Conservation (phyloP, 495 filamentous ascomycete genomes). For the Glonium stellatum region DNA sequence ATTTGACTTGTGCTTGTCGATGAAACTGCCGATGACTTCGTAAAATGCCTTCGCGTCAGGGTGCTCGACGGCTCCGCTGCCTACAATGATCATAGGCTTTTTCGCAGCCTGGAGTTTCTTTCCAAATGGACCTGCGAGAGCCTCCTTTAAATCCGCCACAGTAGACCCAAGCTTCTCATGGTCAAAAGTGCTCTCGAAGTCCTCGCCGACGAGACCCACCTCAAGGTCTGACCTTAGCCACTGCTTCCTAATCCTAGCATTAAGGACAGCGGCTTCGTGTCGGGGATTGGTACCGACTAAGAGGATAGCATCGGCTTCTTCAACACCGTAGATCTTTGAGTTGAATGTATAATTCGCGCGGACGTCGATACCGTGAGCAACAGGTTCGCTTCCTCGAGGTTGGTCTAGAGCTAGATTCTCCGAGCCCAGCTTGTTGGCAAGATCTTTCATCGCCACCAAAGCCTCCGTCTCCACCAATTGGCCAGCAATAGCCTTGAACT, state of each 20-base stretch:
- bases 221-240: constrained; percentile 93
- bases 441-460: constrained; percentile 91
- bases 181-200: constrained; percentile 88
- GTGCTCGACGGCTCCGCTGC: constrained; percentile 83
- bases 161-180: constrained; percentile 81
- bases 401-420: constrained; percentile 94
- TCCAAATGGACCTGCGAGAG: constrained; percentile 78
- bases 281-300: constrained; percentile 91
- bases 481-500: constrained; percentile 92
- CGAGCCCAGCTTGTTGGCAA: constrained; percentile 90
- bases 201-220: constrained; percentile 83
- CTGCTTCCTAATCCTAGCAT: constrained; percentile 94
- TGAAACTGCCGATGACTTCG: constrained; percentile 77
- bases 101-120: constrained; percentile 84
- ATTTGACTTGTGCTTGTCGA: constrained; percentile 83
- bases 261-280: constrained; percentile 87
- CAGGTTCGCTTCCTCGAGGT: constrained; percentile 69
- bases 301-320: constrained; percentile 87
- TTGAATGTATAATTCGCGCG: constrained; percentile 95
- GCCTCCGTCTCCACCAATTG: constrained; percentile 86
- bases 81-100: constrained; percentile 91
- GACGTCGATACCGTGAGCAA: constrained; percentile 89
- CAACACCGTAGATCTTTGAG: constrained; percentile 84
- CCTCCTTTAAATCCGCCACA: constrained; percentile 68
- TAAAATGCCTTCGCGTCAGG: constrained; percentile 85